Conservation (phyloP, 768 basidiomycete genomes). For the Mycena rosella region DNA sequence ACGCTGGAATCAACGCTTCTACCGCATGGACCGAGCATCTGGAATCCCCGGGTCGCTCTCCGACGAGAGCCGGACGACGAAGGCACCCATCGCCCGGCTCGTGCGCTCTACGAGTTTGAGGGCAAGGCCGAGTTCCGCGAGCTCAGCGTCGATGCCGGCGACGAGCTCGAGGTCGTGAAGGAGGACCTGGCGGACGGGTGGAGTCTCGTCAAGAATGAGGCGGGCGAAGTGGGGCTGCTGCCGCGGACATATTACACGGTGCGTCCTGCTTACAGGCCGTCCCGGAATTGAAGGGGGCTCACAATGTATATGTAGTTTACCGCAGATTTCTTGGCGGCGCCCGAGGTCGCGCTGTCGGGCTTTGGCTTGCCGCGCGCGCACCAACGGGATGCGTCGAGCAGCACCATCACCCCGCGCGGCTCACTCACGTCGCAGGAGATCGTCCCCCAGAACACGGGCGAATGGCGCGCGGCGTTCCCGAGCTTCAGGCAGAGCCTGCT, state of each 20-base stretch:
- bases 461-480: conserved; percentile 70
- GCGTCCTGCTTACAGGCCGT: conserved; percentile 41
- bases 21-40: conserved; percentile 80
- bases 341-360: conserved; percentile 55
- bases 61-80: conserved; percentile 61
- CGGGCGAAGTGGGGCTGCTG: conserved; percentile 75
- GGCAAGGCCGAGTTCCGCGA: conserved; percentile 84
- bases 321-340: conserved; percentile 68
- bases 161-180: conserved; percentile 76
- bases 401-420: conserved; percentile 64
- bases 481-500: conserved; percentile 80
- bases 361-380: conserved; percentile 36
- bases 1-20: conserved; percentile 83
- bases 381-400: conserved; percentile 54
- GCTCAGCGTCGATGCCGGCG: conserved; percentile 75
- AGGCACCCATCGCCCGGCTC: conserved; percentile 62
- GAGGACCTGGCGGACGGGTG: conserved; percentile 84
- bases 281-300: neutral
- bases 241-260: conserved; percentile 83
- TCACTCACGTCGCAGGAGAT: conserved; percentile 61
- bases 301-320: conserved; percentile 64
- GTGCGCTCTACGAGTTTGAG: conserved; percentile 80
- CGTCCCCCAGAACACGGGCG: conserved; percentile 77
- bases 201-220: conserved; percentile 75
- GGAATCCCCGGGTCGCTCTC: conserved; percentile 63